phyloP scores from a whole-genome alignment of 306 rosid species.

The Cotoneaster glaucophyllus region DNA sequence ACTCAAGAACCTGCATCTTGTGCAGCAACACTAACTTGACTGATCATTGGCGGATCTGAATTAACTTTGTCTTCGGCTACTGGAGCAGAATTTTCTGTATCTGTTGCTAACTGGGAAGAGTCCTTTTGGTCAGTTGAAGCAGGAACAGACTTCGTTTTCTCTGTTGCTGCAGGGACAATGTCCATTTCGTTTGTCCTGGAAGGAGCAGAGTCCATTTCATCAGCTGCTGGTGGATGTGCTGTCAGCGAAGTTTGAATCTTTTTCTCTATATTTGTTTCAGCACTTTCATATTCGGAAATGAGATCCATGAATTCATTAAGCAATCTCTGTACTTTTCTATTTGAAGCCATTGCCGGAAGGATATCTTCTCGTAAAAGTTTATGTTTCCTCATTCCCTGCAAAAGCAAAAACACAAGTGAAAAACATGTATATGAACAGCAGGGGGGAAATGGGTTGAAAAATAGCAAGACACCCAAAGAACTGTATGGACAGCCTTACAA shows the following conservation, averaged over 20 bases:
- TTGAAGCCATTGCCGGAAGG: slow-evolving; percentile 96
- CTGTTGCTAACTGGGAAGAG: slow-evolving; percentile 5
- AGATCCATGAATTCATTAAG: slow-evolving; percentile 94
- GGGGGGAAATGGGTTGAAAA: neutral
- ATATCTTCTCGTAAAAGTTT: slow-evolving; percentile 86
- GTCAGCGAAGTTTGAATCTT: slow-evolving; percentile 22
- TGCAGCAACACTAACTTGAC: slow-evolving; percentile 27
- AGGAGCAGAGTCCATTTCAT: slow-evolving; percentile 17
- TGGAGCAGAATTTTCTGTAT: slow-evolving; percentile 18
- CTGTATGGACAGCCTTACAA: slow-evolving; percentile 45
- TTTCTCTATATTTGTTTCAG: slow-evolving; percentile 39
- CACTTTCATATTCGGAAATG: slow-evolving; percentile 60
- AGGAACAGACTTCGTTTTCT: slow-evolving; percentile 5
- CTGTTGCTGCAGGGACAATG: slow-evolving; percentile 12
- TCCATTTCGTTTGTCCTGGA: slow-evolving; percentile 18
- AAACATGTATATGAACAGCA: neutral
- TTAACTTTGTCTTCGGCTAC: slow-evolving; percentile 6
- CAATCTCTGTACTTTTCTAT: slow-evolving; percentile 91
- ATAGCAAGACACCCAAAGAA: neutral
- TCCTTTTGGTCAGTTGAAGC: slow-evolving; percentile 17
- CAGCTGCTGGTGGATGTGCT: slow-evolving; percentile 23
- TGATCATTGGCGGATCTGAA: slow-evolving; percentile 29
- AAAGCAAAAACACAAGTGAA: neutral
- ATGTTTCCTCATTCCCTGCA: slow-evolving; percentile 91
- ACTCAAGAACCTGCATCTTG: slow-evolving; percentile 40